Base-by-base conservation (phyloP, 306 rosid genomes). In the barrel medic (Medicago truncatula) region DNA sequence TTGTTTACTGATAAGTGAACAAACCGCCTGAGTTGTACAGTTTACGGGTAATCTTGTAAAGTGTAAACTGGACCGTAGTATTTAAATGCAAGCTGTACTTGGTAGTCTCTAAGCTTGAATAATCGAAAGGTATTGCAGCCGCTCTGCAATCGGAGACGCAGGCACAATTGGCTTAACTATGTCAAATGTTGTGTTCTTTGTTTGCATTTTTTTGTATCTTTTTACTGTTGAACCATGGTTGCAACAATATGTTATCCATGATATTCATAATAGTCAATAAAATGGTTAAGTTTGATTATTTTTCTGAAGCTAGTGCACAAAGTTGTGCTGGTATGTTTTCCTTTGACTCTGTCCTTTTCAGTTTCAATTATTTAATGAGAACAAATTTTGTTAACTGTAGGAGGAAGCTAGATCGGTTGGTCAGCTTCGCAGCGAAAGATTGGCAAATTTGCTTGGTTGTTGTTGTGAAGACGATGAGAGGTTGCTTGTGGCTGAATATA, bases 371-470 rank as follows among this genome's bases (percentile, higher is more conserved):
- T 46, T 63, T 54, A 17, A 54, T 64, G 39, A 56, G 21, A 78
- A 44, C 23, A 25, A 14, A 50, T 69, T 81, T 83, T 52, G 16
- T 11, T 68, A 70, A 84, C 31, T 81, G 66, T 58, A 89, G 95
- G 92, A 86, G 72, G 95, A 91, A 83, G 95, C 97, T 64, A 87
- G 81, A 79, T 78, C 89, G 67, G 95, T 91, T 49, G 97, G 97
- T 83, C 92, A 73, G 79, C 95, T 91, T 52, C 91, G 95, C 46
- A 89, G 85, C 84, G 86, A 83, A 34, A 85, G 95, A 76, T 75
- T 89, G 83, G 87, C 88, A 36, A 89, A 91, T 85, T 83, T 91
- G 80, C 92, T 91, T 47, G 95, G 97, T 52, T 89, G 88, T 74
- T 89, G 92, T 67, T 86, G 86, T 54, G 89, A 91, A 89, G 85